Base-by-base conservation (phyloP, 768 basidiomycete species). In the Termitomyces sp. region DNA sequence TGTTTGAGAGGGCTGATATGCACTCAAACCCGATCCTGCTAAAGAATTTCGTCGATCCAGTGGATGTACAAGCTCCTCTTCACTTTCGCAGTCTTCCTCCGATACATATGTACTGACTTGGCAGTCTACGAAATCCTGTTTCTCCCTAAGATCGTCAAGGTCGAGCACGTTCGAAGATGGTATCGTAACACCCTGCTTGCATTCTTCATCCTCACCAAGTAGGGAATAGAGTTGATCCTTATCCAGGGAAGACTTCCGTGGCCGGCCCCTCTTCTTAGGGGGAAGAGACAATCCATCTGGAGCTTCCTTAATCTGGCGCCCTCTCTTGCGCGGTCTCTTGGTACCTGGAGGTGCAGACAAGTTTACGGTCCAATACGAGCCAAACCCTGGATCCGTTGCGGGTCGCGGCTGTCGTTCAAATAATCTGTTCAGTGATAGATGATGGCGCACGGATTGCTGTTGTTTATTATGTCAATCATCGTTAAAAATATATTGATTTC, bases 291-390 rank as follows among this genome's bases (percentile, higher is more conserved):
- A 60, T 48, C 65, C 70, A 55, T 72, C 66, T 12, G 50, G 50
- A 33, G 60, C 66, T 20, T 78, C 76, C 67, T 86, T 84, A 59
- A 79, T 82, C 9, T 82, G 72, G 20, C 87, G 79, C 28, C 89
- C 89, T 58, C 91, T 83, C 69, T 92, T 93, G 23, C 91, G 83
- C 46, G 91, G 91, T 58, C 91, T 83, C 73, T 93, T 93, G 1
- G 90, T 92, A 23, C 91, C 91, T 2, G 90, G 90, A 13, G 90
- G 89, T n/a, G 91, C 91, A 50, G 82, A 71, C 23, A 92, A 78
- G 71, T 92, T 92, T n/a, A 93, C 91, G 38, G 90, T 91, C 91
- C 91, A 93, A 68, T 93, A 92, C 12, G 90, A 92, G 23, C 91
- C 91, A 69, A 91, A 91, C 16, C 91, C 91, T 13, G 91, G 91